These are phyloP conservation scores for Entomortierella chlamydospora DNA, from an alignment of 192 early-diverging fungal species.

Conservation along the genomic window DNA sequence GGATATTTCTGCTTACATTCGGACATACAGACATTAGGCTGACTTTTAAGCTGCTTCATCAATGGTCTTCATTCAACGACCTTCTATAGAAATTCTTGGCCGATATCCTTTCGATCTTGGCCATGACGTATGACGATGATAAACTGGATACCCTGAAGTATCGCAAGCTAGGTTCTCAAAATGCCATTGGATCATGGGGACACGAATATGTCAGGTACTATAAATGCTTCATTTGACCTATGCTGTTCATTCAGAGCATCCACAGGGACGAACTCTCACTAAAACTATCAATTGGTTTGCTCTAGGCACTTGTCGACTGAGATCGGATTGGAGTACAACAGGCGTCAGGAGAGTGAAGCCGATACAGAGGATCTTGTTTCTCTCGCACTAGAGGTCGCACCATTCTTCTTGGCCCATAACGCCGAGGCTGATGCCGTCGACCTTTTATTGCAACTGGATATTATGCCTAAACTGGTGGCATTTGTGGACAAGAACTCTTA, in stretches of 20 bases:
- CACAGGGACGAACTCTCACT: background rate
- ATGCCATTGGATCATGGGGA: slow-evolving; percentile 91
- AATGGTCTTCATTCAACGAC: background rate
- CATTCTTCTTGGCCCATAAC: slow-evolving; percentile 97
- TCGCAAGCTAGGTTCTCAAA: slow-evolving; percentile 84
- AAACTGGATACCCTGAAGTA: slow-evolving; percentile 89
- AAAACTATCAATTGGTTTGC: background rate
- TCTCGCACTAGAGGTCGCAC: slow-evolving; percentile 87
- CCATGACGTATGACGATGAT: slow-evolving; percentile 96
- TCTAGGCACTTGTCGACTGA: slow-evolving; percentile 88
- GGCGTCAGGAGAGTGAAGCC: slow-evolving; percentile 71
- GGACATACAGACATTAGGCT: too few species aligned
- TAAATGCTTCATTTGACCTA: background rate
- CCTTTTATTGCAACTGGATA: slow-evolving; percentile 90
- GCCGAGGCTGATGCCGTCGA: slow-evolving; percentile 99
- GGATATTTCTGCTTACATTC: background rate
- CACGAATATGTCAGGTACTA: slow-evolving; percentile 96
- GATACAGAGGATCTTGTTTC: slow-evolving; percentile 74
- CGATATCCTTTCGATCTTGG: slow-evolving; percentile 95
- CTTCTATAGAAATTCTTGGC: slow-evolving; percentile 79
- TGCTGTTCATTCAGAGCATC: background rate
- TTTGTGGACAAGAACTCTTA: slow-evolving; percentile 96
- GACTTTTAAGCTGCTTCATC: too few species aligned
- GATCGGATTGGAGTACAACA: slow-evolving; percentile 86
- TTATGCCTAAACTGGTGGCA: slow-evolving; percentile 78